phyloP scores from a whole-genome alignment of 768 basidiomycete species.

The Postia placenta region DNA sequence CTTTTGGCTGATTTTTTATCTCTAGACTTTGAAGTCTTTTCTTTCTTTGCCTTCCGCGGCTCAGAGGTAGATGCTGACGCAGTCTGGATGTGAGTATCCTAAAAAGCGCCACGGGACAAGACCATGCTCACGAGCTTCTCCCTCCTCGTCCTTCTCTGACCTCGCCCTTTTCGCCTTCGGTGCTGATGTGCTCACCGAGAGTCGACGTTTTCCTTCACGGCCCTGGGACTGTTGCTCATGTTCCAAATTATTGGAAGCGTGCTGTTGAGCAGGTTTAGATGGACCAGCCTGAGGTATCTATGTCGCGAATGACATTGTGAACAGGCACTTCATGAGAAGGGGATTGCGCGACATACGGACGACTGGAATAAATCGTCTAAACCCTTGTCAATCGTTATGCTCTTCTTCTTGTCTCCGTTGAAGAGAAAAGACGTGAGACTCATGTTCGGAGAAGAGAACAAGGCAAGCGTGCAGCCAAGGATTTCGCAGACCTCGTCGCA shows the following conservation, averaged over 20 bases:
- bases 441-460: slow-evolving; percentile 39
- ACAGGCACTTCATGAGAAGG: background rate
- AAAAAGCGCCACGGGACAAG: background rate
- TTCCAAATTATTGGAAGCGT: background rate
- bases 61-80: background rate
- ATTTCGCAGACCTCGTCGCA: too few species aligned
- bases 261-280: background rate
- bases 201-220: slow-evolving; percentile 19
- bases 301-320: background rate
- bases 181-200: background rate
- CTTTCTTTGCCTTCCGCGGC: background rate
- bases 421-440: slow-evolving; percentile 52
- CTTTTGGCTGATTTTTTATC: too few species aligned
- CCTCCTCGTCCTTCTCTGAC: slow-evolving; percentile 5
- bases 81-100: background rate
- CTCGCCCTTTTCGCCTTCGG: slow-evolving; percentile 12
- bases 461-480: too few species aligned
- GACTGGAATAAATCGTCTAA: slow-evolving; percentile 35
- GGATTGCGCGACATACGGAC: slow-evolving; percentile 24
- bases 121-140: too few species aligned
- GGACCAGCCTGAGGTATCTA: slow-evolving; percentile 8
- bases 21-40: too few species aligned
- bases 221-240: too few species aligned
- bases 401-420: slow-evolving; percentile 26
- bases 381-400: slow-evolving; percentile 40